Percentiles rank a stretch among this genome's conserved stretches.
Conservation (phyloP, 2,329 filamentous ascomycete genomes). For the Neopestalotiopsis sp. region DNA sequence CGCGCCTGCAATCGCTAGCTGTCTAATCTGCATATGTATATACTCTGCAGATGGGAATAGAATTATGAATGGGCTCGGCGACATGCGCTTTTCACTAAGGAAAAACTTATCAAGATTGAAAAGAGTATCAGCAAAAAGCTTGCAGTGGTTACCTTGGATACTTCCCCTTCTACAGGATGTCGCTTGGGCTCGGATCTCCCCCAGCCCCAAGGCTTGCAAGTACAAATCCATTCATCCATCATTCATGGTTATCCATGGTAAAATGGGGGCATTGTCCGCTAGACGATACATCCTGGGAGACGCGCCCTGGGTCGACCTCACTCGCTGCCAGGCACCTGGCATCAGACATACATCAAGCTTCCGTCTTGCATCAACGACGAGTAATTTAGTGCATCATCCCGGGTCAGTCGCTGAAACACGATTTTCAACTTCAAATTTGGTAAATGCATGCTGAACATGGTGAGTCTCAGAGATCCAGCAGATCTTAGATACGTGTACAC, state of each 20-base stretch:
- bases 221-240: not conserved
- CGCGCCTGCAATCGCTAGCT: not conserved
- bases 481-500: not conserved
- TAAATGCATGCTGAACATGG: not conserved
- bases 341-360: not conserved
- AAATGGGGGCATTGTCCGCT: not conserved
- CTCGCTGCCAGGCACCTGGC: not conserved
- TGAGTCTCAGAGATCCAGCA: not conserved
- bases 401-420: slow-evolving; percentile 10
- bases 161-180: not conserved
- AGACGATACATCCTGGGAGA: not conserved
- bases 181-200: not conserved
- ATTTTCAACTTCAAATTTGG: not conserved
- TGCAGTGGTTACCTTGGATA: too few species aligned
- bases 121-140: too few species aligned
- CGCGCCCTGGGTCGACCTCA: not conserved
- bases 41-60: too few species aligned
- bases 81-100: too few species aligned
- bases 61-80: too few species aligned
- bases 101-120: too few species aligned
- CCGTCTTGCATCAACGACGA: slow-evolving; percentile 6
- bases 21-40: not conserved
- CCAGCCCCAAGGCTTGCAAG: not conserved
- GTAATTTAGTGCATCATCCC: slow-evolving; percentile 5
- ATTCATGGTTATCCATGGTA: not conserved